Evolutionary conservation across 108 stramenopile genomes (phyloP), one percentile per base, ranked within the genome.

Genomic region (Aurantiochytrium sp.): DNA sequence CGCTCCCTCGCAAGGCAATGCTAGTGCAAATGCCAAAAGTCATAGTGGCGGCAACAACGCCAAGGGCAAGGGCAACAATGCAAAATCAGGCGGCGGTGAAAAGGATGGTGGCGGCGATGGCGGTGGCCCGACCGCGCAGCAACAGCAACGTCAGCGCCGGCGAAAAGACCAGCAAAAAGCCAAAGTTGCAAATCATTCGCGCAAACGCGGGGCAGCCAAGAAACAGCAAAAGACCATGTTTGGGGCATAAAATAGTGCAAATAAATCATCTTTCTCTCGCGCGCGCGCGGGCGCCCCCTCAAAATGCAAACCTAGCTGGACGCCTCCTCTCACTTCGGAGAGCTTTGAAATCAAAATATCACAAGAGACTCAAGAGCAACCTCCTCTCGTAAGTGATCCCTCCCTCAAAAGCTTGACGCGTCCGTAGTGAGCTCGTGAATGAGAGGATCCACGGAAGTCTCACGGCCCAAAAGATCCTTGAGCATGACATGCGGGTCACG

Each of bases 401-500:
- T 28, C 28, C 28, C 28, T 28, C 28, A 28, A 28, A 28, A 28
- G 10, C 55, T 10, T 10, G 55, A 5, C 12, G 55, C 55, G 10
- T 64, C 12, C 10, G n/a, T 21, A 35, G 60, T 64, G 14, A 64
- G 60, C 60, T 83, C 73, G 12, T 21, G 21, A 14, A 83, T 83
- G 14, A 83, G 73, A 51, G 73, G 47, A 14, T 90, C 45, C 29
- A 60, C 29, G 6, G 90, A 49, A 5, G 90, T 51, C n/a, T 59
- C 59, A 44, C 64, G 58, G 18, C 92, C 92, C 5, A 93, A 83
- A 87, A 93, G 18, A 44, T 76, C 91, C 60, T 42, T 23, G 42
- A 94, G 58, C 72, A 92, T 93, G 28, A 88, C 90, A 23, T 88
- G 58, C 23, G 93, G 92, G 53, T 92, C 91, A 28, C 64, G 90